Percentiles rank a stretch among this genome's conserved stretches.
Evolutionary conservation across 208 protist species (phyloP).

Genomic region (Acanthamoeba sp.): DNA sequence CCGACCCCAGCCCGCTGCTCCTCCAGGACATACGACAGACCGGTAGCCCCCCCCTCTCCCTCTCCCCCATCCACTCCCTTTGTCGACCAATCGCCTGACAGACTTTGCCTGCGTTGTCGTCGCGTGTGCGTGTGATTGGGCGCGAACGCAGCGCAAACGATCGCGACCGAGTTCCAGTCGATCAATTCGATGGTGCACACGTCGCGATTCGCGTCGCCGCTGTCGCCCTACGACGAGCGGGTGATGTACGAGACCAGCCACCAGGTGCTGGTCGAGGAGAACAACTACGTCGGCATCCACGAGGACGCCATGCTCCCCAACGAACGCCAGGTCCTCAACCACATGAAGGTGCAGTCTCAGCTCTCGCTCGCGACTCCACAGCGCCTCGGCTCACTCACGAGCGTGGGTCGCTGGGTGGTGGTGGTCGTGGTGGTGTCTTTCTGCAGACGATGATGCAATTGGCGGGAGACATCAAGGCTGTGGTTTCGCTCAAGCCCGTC

Average conservation of each 20-base stretch:
- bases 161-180: slow-evolving; percentile 15
- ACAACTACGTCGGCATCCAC: background rate
- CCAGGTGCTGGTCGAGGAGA: slow-evolving; percentile 7
- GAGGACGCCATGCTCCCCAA: background rate
- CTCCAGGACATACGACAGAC: slow-evolving; percentile 2
- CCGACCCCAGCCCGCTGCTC: background rate
- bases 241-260: slow-evolving; percentile 33
- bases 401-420: background rate
- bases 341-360: background rate
- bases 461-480: background rate
- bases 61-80: background rate
- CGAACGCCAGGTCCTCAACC: background rate
- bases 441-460: background rate
- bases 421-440: no score
- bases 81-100: background rate
- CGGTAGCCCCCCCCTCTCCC: background rate
- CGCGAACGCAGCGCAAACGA: slow-evolving; percentile 29
- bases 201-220: slow-evolving; percentile 32
- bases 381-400: no score
- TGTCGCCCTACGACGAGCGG: background rate
- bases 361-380: background rate
- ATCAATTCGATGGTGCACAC: slow-evolving; percentile 44
- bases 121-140: background rate
- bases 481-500: background rate
- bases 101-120: background rate